These are phyloP conservation scores for Pachysolen tannophilus DNA, from an alignment of 805 yeast species.

Conservation along the genomic window DNA sequence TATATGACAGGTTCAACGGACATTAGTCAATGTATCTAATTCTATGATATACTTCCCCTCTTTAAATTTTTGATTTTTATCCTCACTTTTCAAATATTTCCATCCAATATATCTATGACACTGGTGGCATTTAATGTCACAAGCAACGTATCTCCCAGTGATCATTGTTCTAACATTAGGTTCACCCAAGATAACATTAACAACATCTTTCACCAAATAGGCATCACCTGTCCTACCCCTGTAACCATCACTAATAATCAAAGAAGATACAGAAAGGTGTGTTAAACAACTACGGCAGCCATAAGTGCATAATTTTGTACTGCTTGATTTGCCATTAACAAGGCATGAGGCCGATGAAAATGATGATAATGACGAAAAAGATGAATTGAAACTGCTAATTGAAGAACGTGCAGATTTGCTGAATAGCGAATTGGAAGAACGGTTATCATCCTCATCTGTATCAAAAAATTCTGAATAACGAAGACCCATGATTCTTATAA, in stretches of 20 bases:
- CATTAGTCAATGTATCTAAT: too few relatives aligned
- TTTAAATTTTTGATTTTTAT: conserved; percentile 22
- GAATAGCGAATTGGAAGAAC: neutral
- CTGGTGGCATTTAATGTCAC: conserved; percentile 21
- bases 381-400: conserved; percentile 6
- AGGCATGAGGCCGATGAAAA: conserved; percentile 1
- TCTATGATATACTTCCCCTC: conserved; percentile 27
- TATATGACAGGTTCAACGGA: too few relatives aligned
- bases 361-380: neutral
- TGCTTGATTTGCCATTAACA: neutral
- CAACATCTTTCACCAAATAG: conserved; percentile 39
- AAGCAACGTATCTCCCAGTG: conserved; percentile 25
- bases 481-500: too few relatives aligned
- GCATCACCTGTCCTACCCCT: conserved; percentile 54
- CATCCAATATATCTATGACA: conserved; percentile 23
- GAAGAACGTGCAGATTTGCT: conserved; percentile 7
- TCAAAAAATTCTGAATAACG: too few relatives aligned
- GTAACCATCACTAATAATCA: conserved; percentile 30
- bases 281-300: conserved; percentile 22
- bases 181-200: conserved; percentile 16
- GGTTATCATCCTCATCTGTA: conserved; percentile 1
- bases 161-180: conserved; percentile 19
- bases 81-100: conserved; percentile 24
- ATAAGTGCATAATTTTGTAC: neutral
- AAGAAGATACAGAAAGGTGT: conserved; percentile 20